phyloP scores from a whole-genome alignment of 2,329 filamentous ascomycete species.

The Dothidotthia symphoricarpi region DNA sequence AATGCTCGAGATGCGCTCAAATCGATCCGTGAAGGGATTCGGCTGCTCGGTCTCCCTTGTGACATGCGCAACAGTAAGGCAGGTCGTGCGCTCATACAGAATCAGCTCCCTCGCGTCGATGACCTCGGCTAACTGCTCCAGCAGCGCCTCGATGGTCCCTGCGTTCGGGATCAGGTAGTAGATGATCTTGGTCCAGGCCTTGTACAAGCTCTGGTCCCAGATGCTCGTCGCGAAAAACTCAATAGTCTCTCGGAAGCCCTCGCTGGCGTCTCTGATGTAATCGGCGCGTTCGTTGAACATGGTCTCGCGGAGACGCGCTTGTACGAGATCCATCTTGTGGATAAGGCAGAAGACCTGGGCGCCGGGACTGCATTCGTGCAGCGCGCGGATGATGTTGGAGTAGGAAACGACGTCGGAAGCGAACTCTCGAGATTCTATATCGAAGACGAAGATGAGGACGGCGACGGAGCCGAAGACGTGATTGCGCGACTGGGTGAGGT shows the following conservation, averaged over 20 bases:
- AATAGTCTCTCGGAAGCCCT: slow-evolving; percentile 61
- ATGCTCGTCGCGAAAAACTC: slow-evolving; percentile 94
- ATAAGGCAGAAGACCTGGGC: slow-evolving; percentile 92
- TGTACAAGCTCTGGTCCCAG: slow-evolving; percentile 98
- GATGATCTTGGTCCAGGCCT: slow-evolving; percentile 97
- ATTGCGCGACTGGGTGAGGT: slow-evolving; percentile 88
- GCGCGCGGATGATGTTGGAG: slow-evolving; percentile 80
- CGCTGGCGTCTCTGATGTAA: slow-evolving; percentile 73
- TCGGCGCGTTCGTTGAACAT: slow-evolving; percentile 82
- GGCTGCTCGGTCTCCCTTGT: slow-evolving; percentile 69
- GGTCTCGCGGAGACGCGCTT: slow-evolving; percentile 71
- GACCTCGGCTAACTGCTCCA: slow-evolving; percentile 76
- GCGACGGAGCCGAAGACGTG: slow-evolving; percentile 97
- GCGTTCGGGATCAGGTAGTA: slow-evolving; percentile 97
- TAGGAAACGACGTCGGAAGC: slow-evolving; percentile 92
- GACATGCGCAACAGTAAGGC: slow-evolving; percentile 92
- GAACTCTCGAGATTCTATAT: slow-evolving; percentile 94
- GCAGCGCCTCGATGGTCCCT: slow-evolving; percentile 78
- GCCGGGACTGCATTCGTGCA: slow-evolving; percentile 76
- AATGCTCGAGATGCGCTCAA: slow-evolving; percentile 94
- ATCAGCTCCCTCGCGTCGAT: slow-evolving; percentile 93
- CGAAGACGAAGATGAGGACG: slow-evolving; percentile 98
- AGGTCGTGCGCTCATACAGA: slow-evolving; percentile 92
- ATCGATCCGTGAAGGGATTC: slow-evolving; percentile 89
- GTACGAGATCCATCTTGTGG: slow-evolving; percentile 98